Conservation (phyloP, 2,329 filamentous ascomycete genomes). For the Thielaviopsis ethacetica region DNA sequence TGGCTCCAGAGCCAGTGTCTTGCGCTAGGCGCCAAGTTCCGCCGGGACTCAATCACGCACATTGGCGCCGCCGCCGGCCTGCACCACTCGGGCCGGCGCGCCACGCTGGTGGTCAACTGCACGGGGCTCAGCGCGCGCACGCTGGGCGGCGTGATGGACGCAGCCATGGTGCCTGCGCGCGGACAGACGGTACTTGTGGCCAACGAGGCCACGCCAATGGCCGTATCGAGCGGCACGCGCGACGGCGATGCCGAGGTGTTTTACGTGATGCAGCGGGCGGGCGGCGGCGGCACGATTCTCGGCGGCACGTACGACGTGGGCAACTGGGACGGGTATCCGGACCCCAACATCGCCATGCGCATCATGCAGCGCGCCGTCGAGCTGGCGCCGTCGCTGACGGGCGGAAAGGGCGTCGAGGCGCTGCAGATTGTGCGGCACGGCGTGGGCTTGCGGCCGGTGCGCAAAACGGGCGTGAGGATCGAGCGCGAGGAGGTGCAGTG, state of each 20-base stretch:
- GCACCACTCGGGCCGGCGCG: not conserved
- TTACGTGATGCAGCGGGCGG: conserved; percentile 72
- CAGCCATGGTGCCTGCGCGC: conserved; percentile 54
- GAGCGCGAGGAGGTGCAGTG: conserved; percentile 42
- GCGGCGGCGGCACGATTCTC: conserved; percentile 65
- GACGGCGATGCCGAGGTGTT: conserved; percentile 55
- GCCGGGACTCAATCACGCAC: conserved; percentile 48
- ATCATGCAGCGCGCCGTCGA: conserved; percentile 70
- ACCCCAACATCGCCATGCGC: conserved; percentile 60
- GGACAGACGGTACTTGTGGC: conserved; percentile 75
- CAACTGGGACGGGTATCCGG: conserved; percentile 64
- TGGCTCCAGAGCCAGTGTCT: conserved; percentile 73
- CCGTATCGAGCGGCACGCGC: conserved; percentile 52
- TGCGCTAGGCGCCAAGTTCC: conserved; percentile 52
- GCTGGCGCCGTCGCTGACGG: conserved; percentile 45
- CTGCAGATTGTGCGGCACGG: conserved; percentile 65
- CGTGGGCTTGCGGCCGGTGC: conserved; percentile 63
- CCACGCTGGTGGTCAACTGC: conserved; percentile 58
- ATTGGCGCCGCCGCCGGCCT: conserved; percentile 44
- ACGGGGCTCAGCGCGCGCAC: conserved; percentile 61
- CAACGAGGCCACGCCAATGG: conserved; percentile 59
- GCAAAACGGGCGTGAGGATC: conserved; percentile 56
- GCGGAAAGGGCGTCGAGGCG: conserved; percentile 51
- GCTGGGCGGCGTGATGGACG: conserved; percentile 69
- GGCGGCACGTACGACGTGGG: conserved; percentile 73